Base-by-base conservation (phyloP, 139 green algal species). In the Closterium sp. region DNA sequence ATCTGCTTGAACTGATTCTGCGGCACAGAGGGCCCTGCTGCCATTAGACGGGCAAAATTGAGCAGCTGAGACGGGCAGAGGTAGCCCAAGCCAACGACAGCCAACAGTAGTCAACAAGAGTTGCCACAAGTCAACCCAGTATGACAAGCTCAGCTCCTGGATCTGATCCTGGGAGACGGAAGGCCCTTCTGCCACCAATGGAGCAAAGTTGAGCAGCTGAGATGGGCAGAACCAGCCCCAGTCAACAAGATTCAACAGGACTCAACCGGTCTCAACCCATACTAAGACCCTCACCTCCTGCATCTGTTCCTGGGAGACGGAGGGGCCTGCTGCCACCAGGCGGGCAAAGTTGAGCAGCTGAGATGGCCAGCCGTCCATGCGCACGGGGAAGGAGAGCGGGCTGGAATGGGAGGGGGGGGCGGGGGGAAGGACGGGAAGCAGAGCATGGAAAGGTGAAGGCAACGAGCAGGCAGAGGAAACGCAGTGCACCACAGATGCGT, bases 301-400 rank as follows among this genome's bases (percentile, higher is more conserved):
- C 21, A 69, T 69, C 10, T 69, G 43, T 16, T 69, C 43, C 43
- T 69, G 16, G 8, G 43, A 69, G 1, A 69, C 10, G 0, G 43
- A 69, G 2, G 43, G 43, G 0, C 43, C 43, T 1, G 83, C 89
- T 25, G 34, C 89, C 36, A 89, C 83, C 1, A 92, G 34, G 28
- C 21, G 81, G 16, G 89, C 89, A 69, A 76, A 92, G 43, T 28
- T 81, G 30, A 87, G 34, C 43, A 92, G 83, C 89, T 92, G 83
- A 16, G 33, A 43, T 0, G 89, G 89, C n/a, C 87, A 55, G 19
- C 89, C 89, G 32, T 92, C 89, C 89, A 92, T 89, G 4, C 86
- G 87, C 43, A 91, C 55, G 1, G 88, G 64, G 33, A 35, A 91
- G 30, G 4, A 25, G n/a, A 28, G 4, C 2, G 81, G 28, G n/a